Conservation (phyloP, 2,329 filamentous ascomycete species). For the Claviceps purpurea region DNA sequence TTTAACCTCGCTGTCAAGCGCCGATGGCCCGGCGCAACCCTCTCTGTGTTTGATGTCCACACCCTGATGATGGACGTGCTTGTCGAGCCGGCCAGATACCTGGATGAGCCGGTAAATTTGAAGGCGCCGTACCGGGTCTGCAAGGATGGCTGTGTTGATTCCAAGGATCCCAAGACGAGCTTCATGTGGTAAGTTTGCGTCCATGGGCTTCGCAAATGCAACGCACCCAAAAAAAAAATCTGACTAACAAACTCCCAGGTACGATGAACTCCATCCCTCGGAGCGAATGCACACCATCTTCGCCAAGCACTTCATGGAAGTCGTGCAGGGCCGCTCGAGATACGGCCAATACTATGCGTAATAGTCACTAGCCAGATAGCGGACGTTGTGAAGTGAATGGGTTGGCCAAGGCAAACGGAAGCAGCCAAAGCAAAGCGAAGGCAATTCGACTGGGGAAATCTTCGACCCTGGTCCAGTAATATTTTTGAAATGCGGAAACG, state of each 20-base stretch:
- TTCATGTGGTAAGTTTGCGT: slow-evolving; percentile 48
- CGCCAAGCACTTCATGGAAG: slow-evolving; percentile 27
- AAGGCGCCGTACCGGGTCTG: slow-evolving; percentile 46
- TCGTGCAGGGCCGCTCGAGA: slow-evolving; percentile 25
- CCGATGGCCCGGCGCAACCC: slow-evolving; percentile 42
- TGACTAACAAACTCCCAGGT: slow-evolving; percentile 16
- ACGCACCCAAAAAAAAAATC: too few relatives aligned
- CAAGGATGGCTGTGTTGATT: slow-evolving; percentile 14
- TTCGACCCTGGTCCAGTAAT: too few relatives aligned
- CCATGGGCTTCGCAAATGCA: too few relatives aligned
- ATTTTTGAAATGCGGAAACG: too few relatives aligned
- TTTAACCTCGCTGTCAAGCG: slow-evolving; percentile 28
- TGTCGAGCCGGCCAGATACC: slow-evolving; percentile 42
- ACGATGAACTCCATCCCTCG: slow-evolving; percentile 60
- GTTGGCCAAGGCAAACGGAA: too few relatives aligned
- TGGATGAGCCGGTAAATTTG: slow-evolving; percentile 51
- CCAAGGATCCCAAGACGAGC: slow-evolving; percentile 34
- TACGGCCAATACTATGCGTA: slow-evolving; percentile 21
- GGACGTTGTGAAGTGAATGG: too few relatives aligned
- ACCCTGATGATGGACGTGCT: slow-evolving; percentile 52
- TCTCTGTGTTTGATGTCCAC: slow-evolving; percentile 57
- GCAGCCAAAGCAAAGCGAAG: too few relatives aligned
- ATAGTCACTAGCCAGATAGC: too few relatives aligned
- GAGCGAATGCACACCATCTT: slow-evolving; percentile 39
- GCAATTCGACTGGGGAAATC: too few relatives aligned